Conservation (phyloP, 768 basidiomycete genomes). For the Suillus spraguei region DNA sequence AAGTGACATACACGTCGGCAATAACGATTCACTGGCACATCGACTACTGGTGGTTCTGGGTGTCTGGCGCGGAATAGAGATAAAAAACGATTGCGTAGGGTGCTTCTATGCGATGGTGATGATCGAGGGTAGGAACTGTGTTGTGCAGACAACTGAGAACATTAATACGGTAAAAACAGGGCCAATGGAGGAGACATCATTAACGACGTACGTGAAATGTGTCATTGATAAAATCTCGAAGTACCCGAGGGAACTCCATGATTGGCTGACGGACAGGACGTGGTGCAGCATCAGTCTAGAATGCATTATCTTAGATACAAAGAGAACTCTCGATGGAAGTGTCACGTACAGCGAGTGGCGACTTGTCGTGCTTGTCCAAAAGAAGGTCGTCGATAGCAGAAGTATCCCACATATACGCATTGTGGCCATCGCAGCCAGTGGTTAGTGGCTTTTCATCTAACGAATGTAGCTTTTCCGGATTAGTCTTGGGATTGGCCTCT, state of each 20-base stretch:
- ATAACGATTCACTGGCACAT: neutral
- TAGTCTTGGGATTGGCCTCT: neutral
- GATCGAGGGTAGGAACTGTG: neutral
- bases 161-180: neutral
- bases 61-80: neutral
- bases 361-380: neutral
- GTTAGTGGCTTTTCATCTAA: neutral
- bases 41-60: neutral
- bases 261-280: neutral
- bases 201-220: neutral
- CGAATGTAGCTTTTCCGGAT: neutral
- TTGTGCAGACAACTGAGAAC: neutral
- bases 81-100: neutral
- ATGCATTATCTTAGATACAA: neutral
- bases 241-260: neutral
- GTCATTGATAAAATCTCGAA: neutral
- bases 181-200: neutral
- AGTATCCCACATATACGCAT: neutral
- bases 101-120: neutral
- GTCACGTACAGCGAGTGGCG: neutral
- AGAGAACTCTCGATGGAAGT: neutral
- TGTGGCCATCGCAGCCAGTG: neutral
- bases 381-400: neutral
- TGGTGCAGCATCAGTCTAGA: neutral
- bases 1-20: neutral